These are phyloP conservation scores for Chlamydomonas urium DNA, from an alignment of 139 green algal species.

Conservation along the genomic window DNA sequence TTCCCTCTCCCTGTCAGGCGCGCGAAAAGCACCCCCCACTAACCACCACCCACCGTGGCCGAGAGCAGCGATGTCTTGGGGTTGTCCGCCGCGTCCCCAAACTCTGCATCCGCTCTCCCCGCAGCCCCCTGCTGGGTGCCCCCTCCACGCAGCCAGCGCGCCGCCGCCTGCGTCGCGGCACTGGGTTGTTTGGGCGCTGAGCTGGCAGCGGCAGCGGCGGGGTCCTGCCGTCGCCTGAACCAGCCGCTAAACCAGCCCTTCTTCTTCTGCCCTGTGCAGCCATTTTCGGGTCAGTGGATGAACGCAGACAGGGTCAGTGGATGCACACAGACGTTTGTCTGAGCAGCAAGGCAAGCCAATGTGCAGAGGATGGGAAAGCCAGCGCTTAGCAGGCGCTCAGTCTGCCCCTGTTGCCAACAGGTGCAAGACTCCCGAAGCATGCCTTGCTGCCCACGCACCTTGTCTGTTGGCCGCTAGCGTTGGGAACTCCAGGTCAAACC, in stretches of 20 bases:
- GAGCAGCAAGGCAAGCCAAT: neutral
- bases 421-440: neutral
- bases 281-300: neutral
- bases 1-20: neutral
- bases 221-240: neutral
- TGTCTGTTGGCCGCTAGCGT: constrained; percentile 8
- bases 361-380: neutral
- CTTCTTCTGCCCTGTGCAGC: neutral
- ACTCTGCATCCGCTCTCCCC: neutral
- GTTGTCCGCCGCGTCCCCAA: neutral
- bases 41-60: neutral
- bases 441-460: neutral
- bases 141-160: neutral
- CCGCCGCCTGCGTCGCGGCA: neutral
- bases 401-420: neutral
- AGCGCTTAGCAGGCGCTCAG: neutral
- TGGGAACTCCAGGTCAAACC: constrained; percentile 38
- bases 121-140: neutral
- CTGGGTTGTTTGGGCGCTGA: neutral
- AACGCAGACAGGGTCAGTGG: neutral
- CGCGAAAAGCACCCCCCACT: neutral
- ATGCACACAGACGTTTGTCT: too few species aligned
- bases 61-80: neutral
- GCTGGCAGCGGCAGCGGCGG: neutral
- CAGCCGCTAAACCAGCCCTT: neutral